These are phyloP conservation scores for Aspergillus texensis DNA, from an alignment of 2,329 filamentous ascomycete genomes.

Conservation along the genomic window DNA sequence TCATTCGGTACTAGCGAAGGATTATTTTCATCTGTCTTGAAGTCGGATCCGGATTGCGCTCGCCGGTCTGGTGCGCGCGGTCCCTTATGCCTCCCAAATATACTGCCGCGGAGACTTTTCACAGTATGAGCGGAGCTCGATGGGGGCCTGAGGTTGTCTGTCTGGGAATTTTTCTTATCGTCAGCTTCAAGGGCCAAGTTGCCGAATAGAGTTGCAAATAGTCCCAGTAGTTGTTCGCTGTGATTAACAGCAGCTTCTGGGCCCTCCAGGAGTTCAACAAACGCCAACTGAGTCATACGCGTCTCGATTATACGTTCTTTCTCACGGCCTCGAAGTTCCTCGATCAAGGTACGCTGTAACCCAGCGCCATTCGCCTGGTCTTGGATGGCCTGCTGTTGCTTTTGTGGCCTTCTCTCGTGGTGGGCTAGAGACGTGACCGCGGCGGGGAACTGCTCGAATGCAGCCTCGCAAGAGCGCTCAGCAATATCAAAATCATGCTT, in stretches of 20 bases:
- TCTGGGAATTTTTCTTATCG: slow-evolving; percentile 27
- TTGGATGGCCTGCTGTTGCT: slow-evolving; percentile 26
- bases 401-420: slow-evolving; percentile 47
- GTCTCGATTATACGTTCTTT: slow-evolving; percentile 88
- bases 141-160: slow-evolving; percentile 57
- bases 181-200: slow-evolving; percentile 51
- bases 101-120: slow-evolving; percentile 71
- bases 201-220: slow-evolving; percentile 82
- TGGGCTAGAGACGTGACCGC: slow-evolving; percentile 70
- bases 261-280: slow-evolving; percentile 82
- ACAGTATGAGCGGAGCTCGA: slow-evolving; percentile 72
- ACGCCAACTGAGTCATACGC: slow-evolving; percentile 88
- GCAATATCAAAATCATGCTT: slow-evolving; percentile 83
- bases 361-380: slow-evolving; percentile 20
- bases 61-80: slow-evolving; percentile 49
- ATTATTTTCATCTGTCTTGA: slow-evolving; percentile 13
- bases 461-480: slow-evolving; percentile 80
- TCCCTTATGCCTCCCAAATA: slow-evolving; percentile 69
- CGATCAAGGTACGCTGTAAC: slow-evolving; percentile 59
- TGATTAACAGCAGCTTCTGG: slow-evolving; percentile 84
- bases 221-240: slow-evolving; percentile 77
- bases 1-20: slow-evolving; percentile 26
- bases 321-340: slow-evolving; percentile 80
- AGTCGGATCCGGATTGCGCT: slow-evolving; percentile 42
- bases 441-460: slow-evolving; percentile 85